Conservation (phyloP, 306 rosid genomes). For the Glycyrrhiza uralensis region DNA sequence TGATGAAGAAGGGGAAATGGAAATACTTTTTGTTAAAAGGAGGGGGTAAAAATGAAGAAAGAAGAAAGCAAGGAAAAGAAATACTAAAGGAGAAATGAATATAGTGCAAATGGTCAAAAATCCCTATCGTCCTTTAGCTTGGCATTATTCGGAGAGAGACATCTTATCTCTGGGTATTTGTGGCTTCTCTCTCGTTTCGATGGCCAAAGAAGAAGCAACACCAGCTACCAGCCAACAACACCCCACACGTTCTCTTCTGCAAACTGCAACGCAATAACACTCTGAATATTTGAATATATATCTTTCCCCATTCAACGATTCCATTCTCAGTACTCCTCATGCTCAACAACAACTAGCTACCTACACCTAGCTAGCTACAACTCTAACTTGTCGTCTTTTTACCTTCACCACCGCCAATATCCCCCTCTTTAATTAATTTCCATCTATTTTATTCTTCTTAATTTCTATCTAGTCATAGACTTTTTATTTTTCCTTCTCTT, state of each 20-base stretch:
- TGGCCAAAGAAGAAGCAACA: constrained; percentile 4
- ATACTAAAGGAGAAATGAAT: neutral
- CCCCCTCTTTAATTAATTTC: no score
- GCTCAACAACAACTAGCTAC: neutral
- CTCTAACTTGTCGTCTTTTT: neutral
- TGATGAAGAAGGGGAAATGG: no score
- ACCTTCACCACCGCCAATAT: no score
- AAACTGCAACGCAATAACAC: no score
- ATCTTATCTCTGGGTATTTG: constrained; percentile 40
- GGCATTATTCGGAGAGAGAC: constrained; percentile 38
- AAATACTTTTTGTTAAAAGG: no score
- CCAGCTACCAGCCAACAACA: constrained; percentile 21
- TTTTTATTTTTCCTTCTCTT: neutral
- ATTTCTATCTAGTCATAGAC: neutral
- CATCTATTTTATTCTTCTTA: no score
- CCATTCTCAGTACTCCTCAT: neutral
- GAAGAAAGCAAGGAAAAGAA: neutral
- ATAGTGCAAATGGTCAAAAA: constrained; percentile 29
- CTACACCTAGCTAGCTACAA: neutral
- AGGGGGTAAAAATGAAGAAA: neutral
- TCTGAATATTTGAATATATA: no score
- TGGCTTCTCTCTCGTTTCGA: neutral
- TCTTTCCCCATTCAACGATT: neutral
- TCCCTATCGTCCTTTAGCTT: constrained; percentile 44
- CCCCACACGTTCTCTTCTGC: constrained; percentile 13